Conservation (phyloP, 1,284 basidiomycete genomes). For the Leucoagaricus sp. region DNA sequence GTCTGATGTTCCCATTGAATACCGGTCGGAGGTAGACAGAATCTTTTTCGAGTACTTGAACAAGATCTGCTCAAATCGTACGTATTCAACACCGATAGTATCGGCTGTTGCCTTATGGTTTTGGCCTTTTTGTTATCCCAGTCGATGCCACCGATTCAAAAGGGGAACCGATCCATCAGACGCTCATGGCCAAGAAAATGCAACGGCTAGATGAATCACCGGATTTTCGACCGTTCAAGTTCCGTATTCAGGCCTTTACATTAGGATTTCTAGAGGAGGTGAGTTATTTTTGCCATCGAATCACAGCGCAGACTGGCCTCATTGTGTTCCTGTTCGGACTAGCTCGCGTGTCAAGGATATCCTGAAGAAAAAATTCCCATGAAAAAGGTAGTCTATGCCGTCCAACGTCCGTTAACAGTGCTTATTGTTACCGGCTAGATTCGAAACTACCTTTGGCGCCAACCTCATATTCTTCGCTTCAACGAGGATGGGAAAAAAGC, state of each 20-base stretch:
- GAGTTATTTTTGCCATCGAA: constrained; percentile 22
- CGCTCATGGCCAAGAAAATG: constrained; percentile 99
- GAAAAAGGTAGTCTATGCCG: constrained; percentile 67
- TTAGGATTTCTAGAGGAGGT: constrained; percentile 95
- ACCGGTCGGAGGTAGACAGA: constrained; percentile 80
- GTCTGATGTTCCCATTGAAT: constrained; percentile 80
- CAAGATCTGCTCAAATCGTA: constrained; percentile 88
- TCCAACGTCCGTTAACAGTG: constrained; percentile 1
- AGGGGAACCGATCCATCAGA: constrained; percentile 97
- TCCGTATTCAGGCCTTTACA: constrained; percentile 98
- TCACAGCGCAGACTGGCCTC: constrained; percentile 1
- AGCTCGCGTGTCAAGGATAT: constrained; percentile 80
- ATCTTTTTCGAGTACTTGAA: constrained; percentile 93
- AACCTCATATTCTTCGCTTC: constrained; percentile 93
- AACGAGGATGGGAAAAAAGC: constrained; percentile 99
- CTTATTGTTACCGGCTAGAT: constrained; percentile 54
- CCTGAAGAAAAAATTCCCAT: constrained; percentile 86
- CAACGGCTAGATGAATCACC: constrained; percentile 92
- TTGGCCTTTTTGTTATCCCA: constrained; percentile 32
- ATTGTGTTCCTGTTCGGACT: constrained; percentile 18
- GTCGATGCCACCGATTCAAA: constrained; percentile 93
- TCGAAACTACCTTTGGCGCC: constrained; percentile 95
- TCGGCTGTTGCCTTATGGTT: constrained; percentile 15
- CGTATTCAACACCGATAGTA: constrained; percentile 32
- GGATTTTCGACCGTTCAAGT: constrained; percentile 99